Evolutionary conservation across 2,329 filamentous ascomycete species (phyloP).

Genomic region (Cladosporium sp.): DNA sequence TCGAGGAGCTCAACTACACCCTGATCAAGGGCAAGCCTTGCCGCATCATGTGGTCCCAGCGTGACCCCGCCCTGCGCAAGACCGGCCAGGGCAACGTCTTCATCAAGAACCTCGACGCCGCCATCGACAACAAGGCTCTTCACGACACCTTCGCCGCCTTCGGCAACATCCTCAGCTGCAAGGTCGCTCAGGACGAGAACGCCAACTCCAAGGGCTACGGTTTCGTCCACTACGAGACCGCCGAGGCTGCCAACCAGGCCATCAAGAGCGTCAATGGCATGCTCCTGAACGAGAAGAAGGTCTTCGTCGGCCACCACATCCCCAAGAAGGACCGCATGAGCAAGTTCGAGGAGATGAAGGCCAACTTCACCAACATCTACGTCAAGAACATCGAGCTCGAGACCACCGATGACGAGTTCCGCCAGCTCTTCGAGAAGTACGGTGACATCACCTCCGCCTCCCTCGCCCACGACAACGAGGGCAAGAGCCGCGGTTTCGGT

Average conservation of each 20-base stretch:
- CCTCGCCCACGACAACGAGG: constrained; percentile 91
- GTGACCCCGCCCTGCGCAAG: constrained; percentile 97
- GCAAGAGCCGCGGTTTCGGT: constrained; percentile 91
- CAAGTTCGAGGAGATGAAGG: constrained; percentile 99
- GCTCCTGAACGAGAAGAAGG: constrained; percentile 99
- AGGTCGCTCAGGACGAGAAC: constrained; percentile 96
- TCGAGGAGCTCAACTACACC: constrained; percentile 99
- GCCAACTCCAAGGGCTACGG: constrained; percentile 98
- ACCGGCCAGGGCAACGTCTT: constrained; percentile 99
- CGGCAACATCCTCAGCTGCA: constrained; percentile 98
- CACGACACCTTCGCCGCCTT: constrained; percentile 99
- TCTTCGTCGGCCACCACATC: constrained; percentile 98
- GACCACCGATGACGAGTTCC: constrained; percentile 90
- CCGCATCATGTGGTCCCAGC: constrained; percentile 99
- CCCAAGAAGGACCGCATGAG: constrained; percentile 99
- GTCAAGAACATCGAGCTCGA: constrained; percentile 94
- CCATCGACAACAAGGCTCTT: constrained; percentile 99
- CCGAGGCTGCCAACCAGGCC: constrained; percentile 90
- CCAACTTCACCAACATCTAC: constrained; percentile 99
- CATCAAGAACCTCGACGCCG: constrained; percentile 99
- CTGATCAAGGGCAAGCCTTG: constrained; percentile 98
- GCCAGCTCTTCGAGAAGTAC: constrained; percentile 83
- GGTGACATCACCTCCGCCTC: constrained; percentile 95
- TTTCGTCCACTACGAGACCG: constrained; percentile 99
- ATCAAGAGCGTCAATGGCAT: constrained; percentile 99